Percentiles rank a stretch among this genome's conserved stretches.
phyloP scores from a whole-genome alignment of 345 rosid genomes.

The Rubroshorea leprosula region DNA sequence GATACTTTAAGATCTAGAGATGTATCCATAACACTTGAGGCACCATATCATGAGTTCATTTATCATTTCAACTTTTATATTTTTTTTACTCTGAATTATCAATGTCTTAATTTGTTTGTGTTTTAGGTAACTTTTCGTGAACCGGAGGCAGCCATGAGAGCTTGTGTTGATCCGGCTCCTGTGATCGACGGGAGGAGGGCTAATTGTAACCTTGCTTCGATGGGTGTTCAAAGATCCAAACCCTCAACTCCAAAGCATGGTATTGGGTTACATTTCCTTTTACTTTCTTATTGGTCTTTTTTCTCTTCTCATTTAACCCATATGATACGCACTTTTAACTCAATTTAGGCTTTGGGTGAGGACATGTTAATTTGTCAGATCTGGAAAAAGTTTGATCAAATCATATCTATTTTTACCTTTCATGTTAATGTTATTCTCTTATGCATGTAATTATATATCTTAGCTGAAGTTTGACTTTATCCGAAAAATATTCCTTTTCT shows the following conservation, averaged over 20 bases:
- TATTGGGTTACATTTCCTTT: too few relatives aligned
- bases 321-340: neutral
- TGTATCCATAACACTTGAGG: too few relatives aligned
- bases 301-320: neutral
- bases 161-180: conserved; percentile 90
- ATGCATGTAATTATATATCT: too few relatives aligned
- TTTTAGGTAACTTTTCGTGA: conserved; percentile 86
- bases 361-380: too few relatives aligned
- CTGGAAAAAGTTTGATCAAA: too few relatives aligned
- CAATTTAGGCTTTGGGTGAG: neutral
- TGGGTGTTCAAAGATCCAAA: conserved; percentile 96
- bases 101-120: neutral
- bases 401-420: too few relatives aligned
- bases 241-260: conserved; percentile 93
- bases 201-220: conserved; percentile 88
- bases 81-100: too few relatives aligned
- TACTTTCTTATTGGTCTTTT: conserved; percentile 1
- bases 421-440: too few relatives aligned
- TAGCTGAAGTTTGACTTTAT: too few relatives aligned
- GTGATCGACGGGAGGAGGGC: conserved; percentile 98
- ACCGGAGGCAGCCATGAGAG: conserved; percentile 90
- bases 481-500: too few relatives aligned
- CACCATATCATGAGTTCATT: too few relatives aligned
- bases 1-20: conserved; percentile 7
- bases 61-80: too few relatives aligned